A percentile compares a stretch with the other conserved stretches of the same genome.
Evolutionary conservation across 2,329 filamentous ascomycete species (phyloP).

Genomic region (Xylaria hypoxylon): DNA sequence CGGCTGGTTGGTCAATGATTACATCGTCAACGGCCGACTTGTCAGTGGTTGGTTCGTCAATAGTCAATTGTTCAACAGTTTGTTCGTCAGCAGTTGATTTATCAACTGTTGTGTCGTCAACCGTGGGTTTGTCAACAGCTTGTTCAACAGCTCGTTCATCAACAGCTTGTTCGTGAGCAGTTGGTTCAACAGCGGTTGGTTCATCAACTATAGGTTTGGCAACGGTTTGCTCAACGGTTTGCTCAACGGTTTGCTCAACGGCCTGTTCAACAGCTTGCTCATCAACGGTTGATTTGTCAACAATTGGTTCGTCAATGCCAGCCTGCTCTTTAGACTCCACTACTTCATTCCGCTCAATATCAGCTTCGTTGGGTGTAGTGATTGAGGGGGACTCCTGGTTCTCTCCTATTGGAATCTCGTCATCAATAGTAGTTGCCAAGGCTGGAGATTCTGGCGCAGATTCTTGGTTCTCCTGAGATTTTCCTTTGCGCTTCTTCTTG

Average conservation of each 20-base stretch:
- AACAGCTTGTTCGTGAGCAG: background rate
- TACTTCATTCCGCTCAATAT: conserved; percentile 22
- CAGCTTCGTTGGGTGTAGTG: background rate
- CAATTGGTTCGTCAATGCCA: background rate
- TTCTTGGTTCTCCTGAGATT: conserved; percentile 39
- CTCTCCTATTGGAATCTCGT: background rate
- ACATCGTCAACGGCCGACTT: too few species aligned
- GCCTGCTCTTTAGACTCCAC: conserved; percentile 17
- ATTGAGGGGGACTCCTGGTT: background rate
- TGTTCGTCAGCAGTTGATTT: background rate
- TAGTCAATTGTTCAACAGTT: background rate
- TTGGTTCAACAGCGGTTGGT: background rate
- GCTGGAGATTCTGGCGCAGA: conserved; percentile 28
- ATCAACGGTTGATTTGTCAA: background rate
- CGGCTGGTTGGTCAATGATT: background rate
- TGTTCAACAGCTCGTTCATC: background rate
- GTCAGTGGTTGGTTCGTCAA: background rate
- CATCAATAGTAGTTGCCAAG: conserved; percentile 19
- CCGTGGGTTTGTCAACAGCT: background rate
- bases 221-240: background rate
- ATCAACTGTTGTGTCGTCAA: background rate
- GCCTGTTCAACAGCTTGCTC: background rate
- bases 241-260: too few species aligned
- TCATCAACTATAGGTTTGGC: too few species aligned
- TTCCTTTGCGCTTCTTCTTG: conserved; percentile 45